Evolutionary conservation across 768 basidiomycete genomes (phyloP).

Genomic region (Serpula lacrymans): DNA sequence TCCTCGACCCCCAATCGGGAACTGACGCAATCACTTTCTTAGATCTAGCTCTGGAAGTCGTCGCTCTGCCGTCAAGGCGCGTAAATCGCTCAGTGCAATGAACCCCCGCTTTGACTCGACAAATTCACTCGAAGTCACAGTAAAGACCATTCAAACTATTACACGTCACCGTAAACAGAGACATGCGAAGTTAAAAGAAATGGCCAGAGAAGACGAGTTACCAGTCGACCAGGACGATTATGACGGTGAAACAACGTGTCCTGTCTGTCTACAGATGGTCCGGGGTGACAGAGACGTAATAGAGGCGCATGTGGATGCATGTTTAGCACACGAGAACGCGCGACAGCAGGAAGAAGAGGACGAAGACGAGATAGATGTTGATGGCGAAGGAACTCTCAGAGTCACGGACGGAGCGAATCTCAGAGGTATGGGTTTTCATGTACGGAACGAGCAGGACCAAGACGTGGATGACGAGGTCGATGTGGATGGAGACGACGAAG

Average conservation of each 20-base stretch:
- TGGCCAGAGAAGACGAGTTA: slow-evolving; percentile 57
- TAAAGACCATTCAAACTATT: slow-evolving; percentile 58
- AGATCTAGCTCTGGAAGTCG: slow-evolving; percentile 23
- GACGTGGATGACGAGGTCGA: slow-evolving; percentile 82
- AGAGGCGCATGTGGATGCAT: slow-evolving; percentile 80
- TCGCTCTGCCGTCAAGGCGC: slow-evolving; percentile 44
- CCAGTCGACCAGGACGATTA: slow-evolving; percentile 18
- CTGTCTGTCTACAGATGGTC: slow-evolving; percentile 58
- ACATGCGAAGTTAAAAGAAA: slow-evolving; percentile 61
- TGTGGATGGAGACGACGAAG: slow-evolving; percentile 73
- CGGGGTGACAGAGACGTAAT: slow-evolving; percentile 69
- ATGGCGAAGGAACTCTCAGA: slow-evolving; percentile 42
- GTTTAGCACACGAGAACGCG: slow-evolving; percentile 54
- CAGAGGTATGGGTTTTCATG: slow-evolving; percentile 71
- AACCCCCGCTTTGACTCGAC: slow-evolving; percentile 18
- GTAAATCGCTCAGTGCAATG: slow-evolving; percentile 33
- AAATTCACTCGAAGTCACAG: slow-evolving; percentile 32
- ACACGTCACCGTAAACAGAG: slow-evolving; percentile 69
- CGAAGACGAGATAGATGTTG: slow-evolving; percentile 32
- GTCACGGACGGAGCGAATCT: slow-evolving; percentile 4
- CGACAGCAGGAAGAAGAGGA: slow-evolving; percentile 36
- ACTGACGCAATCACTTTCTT: slow-evolving; percentile 30
- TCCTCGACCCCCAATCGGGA: slow-evolving; percentile 6
- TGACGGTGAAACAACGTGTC: slow-evolving; percentile 55
- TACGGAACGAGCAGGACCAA: slow-evolving; percentile 49